Conservation (phyloP, 257 asterid genomes). For the Gynochthodes officinalis region DNA sequence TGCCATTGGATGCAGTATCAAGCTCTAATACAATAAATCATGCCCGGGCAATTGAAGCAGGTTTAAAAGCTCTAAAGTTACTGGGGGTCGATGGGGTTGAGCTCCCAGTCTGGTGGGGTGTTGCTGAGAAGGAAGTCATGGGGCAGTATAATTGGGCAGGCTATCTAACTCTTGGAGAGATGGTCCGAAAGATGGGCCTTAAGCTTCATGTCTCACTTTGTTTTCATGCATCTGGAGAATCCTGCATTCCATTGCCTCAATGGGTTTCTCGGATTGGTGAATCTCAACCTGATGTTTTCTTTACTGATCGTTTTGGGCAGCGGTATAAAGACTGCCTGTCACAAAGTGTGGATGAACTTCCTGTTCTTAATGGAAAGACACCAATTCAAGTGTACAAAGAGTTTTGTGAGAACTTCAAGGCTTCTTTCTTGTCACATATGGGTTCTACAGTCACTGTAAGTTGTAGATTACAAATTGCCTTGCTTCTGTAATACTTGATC, state of each 20-base stretch:
- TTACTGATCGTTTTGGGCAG: slow-evolving; percentile 56
- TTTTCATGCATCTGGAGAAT: slow-evolving; percentile 57
- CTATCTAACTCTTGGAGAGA: slow-evolving; percentile 56
- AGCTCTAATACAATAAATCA: slow-evolving; percentile 52
- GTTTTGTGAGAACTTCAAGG: slow-evolving; percentile 64
- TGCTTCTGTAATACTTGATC: too few species aligned
- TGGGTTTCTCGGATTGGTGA: slow-evolving; percentile 70
- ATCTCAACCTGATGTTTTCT: slow-evolving; percentile 54
- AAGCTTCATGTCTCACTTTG: slow-evolving; percentile 71
- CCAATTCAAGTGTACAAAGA: slow-evolving; percentile 62
- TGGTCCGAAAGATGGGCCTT: slow-evolving; percentile 59
- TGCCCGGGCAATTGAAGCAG: slow-evolving; percentile 67
- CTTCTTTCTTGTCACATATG: slow-evolving; percentile 50
- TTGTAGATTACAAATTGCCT: slow-evolving; percentile 1
- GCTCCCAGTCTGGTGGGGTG: slow-evolving; percentile 96
- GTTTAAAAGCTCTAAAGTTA: slow-evolving; percentile 74
- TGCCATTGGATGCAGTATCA: slow-evolving; percentile 79
- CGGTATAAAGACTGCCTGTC: slow-evolving; percentile 63
- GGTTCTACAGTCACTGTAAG: slow-evolving; percentile 79
- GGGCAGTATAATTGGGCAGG: slow-evolving; percentile 77
- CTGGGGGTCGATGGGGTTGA: slow-evolving; percentile 86
- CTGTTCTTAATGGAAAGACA: slow-evolving; percentile 74
- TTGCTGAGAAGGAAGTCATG: slow-evolving; percentile 62
- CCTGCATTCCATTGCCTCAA: slow-evolving; percentile 46
- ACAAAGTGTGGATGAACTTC: slow-evolving; percentile 65